Percentiles rank a stretch among this genome's conserved stretches.
Evolutionary conservation across 2,329 filamentous ascomycete species (phyloP).

Genomic region (Diplodia scrobiculata): DNA sequence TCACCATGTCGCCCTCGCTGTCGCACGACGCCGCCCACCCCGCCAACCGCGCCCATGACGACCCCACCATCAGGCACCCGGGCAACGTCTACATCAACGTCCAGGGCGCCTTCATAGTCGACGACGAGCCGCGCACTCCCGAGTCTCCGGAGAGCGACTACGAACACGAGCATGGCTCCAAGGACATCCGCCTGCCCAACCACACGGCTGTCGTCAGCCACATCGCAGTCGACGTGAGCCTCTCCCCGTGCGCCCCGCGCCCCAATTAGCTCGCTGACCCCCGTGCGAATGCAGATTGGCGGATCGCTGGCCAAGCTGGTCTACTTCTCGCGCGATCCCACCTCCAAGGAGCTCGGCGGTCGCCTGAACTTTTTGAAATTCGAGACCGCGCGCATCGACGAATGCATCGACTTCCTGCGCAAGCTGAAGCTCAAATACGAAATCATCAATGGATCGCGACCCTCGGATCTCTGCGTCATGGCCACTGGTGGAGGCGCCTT

Average conservation of each 20-base stretch:
- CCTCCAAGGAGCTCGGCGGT: conserved; percentile 77
- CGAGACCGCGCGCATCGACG: conserved; percentile 91
- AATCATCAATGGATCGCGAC: conserved; percentile 69
- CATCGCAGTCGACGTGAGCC: conserved; percentile 87
- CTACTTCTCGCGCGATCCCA: conserved; percentile 89
- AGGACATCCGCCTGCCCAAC: conserved; percentile 93
- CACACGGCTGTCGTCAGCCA: conserved; percentile 95
- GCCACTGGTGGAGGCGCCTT: conserved; percentile 94
- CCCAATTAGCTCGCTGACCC: background rate
- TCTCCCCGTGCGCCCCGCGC: background rate
- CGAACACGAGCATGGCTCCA: conserved; percentile 71
- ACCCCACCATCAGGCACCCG: conserved; percentile 60
- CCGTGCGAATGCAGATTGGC: conserved; percentile 67
- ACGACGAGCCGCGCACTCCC: conserved; percentile 63
- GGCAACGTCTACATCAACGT: conserved; percentile 91
- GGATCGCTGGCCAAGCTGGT: conserved; percentile 95
- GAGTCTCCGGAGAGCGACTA: conserved; percentile 43
- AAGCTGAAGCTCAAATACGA: conserved; percentile 81
- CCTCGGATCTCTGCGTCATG: conserved; percentile 82
- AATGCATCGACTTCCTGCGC: conserved; percentile 89
- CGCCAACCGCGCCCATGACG: conserved; percentile 37
- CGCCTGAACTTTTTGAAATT: conserved; percentile 94
- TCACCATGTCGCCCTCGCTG: conserved; percentile 25
- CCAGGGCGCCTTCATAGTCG: conserved; percentile 92
- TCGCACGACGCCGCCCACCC: conserved; percentile 13